These are phyloP conservation scores for Trypanosoma theileri DNA, from an alignment of 208 protist genomes.

Conservation along the genomic window DNA sequence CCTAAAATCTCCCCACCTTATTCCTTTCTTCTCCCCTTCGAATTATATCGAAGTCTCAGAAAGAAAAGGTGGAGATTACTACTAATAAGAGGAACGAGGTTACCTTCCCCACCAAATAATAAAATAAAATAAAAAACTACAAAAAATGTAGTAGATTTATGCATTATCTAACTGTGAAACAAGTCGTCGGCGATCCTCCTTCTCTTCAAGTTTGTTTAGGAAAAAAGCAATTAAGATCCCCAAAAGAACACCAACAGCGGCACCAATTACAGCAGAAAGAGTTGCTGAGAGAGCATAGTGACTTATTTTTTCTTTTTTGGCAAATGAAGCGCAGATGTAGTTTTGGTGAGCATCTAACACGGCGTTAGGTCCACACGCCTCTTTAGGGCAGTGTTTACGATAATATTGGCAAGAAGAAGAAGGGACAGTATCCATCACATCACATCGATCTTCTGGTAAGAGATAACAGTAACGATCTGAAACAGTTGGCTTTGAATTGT, in stretches of 20 bases:
- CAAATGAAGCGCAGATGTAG: slow-evolving; percentile 19
- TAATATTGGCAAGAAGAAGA: slow-evolving; percentile 19
- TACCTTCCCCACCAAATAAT: background rate
- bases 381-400: slow-evolving; percentile 21
- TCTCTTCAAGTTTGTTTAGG: background rate
- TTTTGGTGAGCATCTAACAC: slow-evolving; percentile 9
- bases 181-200: slow-evolving; percentile 18
- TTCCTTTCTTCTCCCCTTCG: background rate
- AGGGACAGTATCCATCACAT: slow-evolving; percentile 6
- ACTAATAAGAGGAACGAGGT: too few relatives aligned
- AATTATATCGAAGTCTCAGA: background rate
- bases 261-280: slow-evolving; percentile 13
- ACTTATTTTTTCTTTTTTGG: background rate
- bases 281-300: slow-evolving; percentile 13
- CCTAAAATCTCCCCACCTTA: background rate
- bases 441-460: slow-evolving; percentile 19
- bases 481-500: slow-evolving; percentile 18
- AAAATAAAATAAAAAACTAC: background rate
- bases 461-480: slow-evolving; percentile 19
- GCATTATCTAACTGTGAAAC: background rate
- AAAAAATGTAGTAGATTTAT: background rate
- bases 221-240: slow-evolving; percentile 23
- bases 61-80: too few relatives aligned
- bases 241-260: slow-evolving; percentile 12
- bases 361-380: slow-evolving; percentile 18